Conservation (phyloP, 2,329 filamentous ascomycete genomes). For the Pyrenophora teres region DNA sequence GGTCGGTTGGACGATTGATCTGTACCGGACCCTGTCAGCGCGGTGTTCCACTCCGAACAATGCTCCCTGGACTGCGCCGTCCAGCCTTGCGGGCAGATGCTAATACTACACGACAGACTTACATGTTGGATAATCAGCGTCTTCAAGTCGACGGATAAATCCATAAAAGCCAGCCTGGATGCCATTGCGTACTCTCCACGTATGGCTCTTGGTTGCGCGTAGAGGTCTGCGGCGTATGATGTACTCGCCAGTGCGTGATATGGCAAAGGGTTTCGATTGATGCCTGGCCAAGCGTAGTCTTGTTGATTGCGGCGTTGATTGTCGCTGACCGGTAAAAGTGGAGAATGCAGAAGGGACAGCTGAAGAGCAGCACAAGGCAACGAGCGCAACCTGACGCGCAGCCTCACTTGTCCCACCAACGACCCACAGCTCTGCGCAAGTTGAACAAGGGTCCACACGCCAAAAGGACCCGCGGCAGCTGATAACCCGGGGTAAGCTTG, state of each 20-base stretch:
- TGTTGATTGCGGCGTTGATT: not conserved
- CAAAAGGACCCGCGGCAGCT: slow-evolving; percentile 5
- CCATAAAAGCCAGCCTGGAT: slow-evolving; percentile 37
- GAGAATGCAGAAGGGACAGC: not conserved
- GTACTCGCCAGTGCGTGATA: not conserved
- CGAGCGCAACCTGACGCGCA: slow-evolving; percentile 12
- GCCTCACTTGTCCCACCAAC: slow-evolving; percentile 21
- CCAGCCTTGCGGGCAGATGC: not conserved
- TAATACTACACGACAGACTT: slow-evolving; percentile 17
- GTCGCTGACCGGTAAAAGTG: slow-evolving; percentile 16
- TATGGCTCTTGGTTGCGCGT: not conserved
- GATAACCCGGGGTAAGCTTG: slow-evolving; percentile 15
- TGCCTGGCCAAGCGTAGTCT: too few relatives aligned
- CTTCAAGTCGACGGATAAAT: slow-evolving; percentile 47
- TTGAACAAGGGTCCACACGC: slow-evolving; percentile 11
- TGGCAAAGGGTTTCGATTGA: not conserved
- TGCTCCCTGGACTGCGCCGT: not conserved
- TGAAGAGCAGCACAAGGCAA: slow-evolving; percentile 12
- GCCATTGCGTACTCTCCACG: slow-evolving; percentile 28
- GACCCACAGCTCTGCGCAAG: slow-evolving; percentile 4
- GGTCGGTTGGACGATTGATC: slow-evolving; percentile 54
- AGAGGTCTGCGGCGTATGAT: not conserved
- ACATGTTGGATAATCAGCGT: slow-evolving; percentile 48
- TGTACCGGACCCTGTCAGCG: slow-evolving; percentile 19
- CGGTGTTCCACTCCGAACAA: not conserved